These are phyloP conservation scores for Euclidium syriacum DNA, from an alignment of 345 rosid genomes.

Conservation along the genomic window DNA sequence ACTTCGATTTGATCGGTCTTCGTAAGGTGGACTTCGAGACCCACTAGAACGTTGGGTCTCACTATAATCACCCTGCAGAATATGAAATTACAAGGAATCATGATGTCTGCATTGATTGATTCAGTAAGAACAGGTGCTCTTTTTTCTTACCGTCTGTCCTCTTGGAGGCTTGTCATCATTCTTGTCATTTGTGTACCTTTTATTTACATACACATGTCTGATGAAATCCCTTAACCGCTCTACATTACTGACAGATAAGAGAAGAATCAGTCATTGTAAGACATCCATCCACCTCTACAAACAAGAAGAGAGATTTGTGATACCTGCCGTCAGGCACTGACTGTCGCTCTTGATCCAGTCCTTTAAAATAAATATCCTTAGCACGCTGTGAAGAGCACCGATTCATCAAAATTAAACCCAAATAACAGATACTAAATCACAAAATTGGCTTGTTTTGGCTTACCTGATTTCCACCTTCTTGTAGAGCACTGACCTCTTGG, in stretches of 20 bases:
- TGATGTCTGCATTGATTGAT: not conserved
- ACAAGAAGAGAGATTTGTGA: conserved; percentile 31
- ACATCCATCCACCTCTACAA: not conserved
- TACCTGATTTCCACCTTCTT: conserved; percentile 98
- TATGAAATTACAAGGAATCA: not conserved
- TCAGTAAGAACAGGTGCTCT: no score
- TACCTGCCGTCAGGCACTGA: conserved; percentile 85
- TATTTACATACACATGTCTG: conserved; percentile 85
- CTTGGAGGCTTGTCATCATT: conserved; percentile 76
- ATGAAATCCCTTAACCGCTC: conserved; percentile 80
- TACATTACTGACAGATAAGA: conserved; percentile 54
- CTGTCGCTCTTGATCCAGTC: conserved; percentile 75
- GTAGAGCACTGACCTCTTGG: conserved; percentile 77
- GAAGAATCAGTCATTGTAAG: conserved; percentile 26
- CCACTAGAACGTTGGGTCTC: conserved; percentile 62
- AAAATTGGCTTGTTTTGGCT: not conserved
- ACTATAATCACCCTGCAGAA: conserved; percentile 54
- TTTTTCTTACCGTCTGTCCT: conserved; percentile 61
- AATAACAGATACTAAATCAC: not conserved
- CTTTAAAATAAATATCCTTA: conserved; percentile 78
- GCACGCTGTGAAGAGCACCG: conserved; percentile 50
- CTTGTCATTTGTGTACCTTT: conserved; percentile 70
- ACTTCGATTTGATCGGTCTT: conserved; percentile 78
- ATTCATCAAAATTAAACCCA: conserved; percentile 4
- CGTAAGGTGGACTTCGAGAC: conserved; percentile 83